Evolutionary conservation across 768 basidiomycete species (phyloP), one percentile per base, ranked within the genome.

Genomic region (Suillus fuscotomentosus): DNA sequence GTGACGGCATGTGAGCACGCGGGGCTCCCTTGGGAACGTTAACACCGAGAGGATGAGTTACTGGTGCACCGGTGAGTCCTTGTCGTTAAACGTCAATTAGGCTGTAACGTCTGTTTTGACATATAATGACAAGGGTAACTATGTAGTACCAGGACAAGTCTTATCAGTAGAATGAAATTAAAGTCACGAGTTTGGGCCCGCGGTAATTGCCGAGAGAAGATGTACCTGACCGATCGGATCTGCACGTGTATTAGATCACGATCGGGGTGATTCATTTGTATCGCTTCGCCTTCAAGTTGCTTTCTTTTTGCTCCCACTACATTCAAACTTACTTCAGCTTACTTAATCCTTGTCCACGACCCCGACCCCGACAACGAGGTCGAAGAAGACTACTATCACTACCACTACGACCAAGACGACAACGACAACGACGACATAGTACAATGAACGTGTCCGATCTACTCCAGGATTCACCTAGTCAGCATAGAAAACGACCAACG

Each of bases 391-490:
- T 3, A 27, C 2, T 6, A 48, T 2, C 8, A 43, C 17, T 9
- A 20, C 20, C 8, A 48, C 31, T 10, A 57, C 22, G 1, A 39
- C n/a, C 1, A 38, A 11, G 36, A 38, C 38, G 14, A 8, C 13
- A 3, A 20, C 15, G 0, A 54, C 34, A 24, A 55, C 54, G 1
- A 6, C 9, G 2, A 20, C 42, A 9, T 24, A 15, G 39, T 41
- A 41, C 20, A 8, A 90, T 90, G 89, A 88, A 90, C 76, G 87
- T 91, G 68, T 85, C 86, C 27, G 85, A 81, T 71, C 82, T 91
- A 63, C 78, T 91, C 31, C 88, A 89, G 68, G 87, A 88, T 74
- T 85, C 88, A 0, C 89, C 89, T 57, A 88, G 88, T 0, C 87
- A 88, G 69, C 84, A 84, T 70, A 68, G 78, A 24, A 70, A 78